Percentiles rank a stretch among this genome's conserved stretches.
phyloP scores from a whole-genome alignment of 768 basidiomycete species.

The Ramaria rubella region DNA sequence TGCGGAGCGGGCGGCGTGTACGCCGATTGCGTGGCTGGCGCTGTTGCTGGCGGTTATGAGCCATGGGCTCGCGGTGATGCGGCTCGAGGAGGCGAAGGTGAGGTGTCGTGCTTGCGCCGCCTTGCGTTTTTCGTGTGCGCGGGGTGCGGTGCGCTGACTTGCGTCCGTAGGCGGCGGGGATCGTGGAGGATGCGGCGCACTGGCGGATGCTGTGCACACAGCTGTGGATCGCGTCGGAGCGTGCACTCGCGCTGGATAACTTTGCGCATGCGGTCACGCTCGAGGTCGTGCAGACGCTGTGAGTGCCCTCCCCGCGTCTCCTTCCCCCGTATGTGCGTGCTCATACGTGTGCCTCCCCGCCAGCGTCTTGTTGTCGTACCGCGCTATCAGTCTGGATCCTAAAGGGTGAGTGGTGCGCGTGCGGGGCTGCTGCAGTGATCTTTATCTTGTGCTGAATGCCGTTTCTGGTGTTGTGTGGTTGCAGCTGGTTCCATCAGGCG shows the following conservation, averaged over 20 bases:
- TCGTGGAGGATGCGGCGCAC: neutral
- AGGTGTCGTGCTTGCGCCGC: neutral
- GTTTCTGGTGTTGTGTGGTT: too few relatives aligned
- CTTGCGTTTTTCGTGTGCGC: too few relatives aligned
- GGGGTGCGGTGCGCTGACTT: neutral
- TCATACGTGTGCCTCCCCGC: neutral
- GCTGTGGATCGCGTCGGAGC: neutral
- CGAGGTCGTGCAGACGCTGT: slow-evolving; percentile 6
- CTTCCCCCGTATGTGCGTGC: neutral
- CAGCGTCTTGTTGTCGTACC: neutral
- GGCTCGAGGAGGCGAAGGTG: neutral
- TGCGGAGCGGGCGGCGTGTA: neutral
- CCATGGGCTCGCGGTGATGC: neutral
- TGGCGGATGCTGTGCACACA: slow-evolving; percentile 3
- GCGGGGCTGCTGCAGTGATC: too few relatives aligned
- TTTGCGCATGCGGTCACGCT: neutral
- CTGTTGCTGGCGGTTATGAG: neutral
- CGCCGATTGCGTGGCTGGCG: slow-evolving; percentile 4
- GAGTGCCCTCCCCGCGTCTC: neutral
- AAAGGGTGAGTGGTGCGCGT: neutral
- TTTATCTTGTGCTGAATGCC: too few relatives aligned
- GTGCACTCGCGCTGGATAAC: slow-evolving; percentile 1
- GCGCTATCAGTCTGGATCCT: neutral
- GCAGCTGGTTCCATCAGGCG: slow-evolving; percentile 1
- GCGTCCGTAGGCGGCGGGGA: neutral